Percentiles rank a stretch among this genome's conserved stretches.
These are phyloP conservation scores for Phialophora chinensis DNA, from an alignment of 2,329 filamentous ascomycete genomes.

Conservation along the genomic window DNA sequence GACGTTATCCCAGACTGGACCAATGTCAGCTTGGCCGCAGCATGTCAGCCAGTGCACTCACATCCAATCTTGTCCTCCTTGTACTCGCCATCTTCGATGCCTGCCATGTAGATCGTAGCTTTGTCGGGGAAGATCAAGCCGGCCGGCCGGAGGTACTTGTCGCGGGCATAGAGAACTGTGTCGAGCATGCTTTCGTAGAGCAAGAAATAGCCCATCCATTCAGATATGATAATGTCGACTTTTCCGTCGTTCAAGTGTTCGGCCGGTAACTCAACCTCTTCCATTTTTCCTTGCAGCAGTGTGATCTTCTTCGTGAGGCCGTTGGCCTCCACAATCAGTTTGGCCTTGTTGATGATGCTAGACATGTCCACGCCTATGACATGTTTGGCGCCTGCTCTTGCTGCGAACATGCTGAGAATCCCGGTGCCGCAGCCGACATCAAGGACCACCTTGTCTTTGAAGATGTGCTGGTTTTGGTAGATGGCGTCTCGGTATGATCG, in stretches of 20 bases:
- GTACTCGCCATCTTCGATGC: constrained; percentile 98
- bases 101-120: constrained; percentile 94
- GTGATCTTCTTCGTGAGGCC: constrained; percentile 96
- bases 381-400: constrained; percentile 94
- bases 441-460: constrained; percentile 91
- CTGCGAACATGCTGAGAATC: constrained; percentile 99
- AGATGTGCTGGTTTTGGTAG: constrained; percentile 92
- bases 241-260: constrained; percentile 62
- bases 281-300: constrained; percentile 98
- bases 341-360: constrained; percentile 98
- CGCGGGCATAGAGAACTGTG: constrained; percentile 94
- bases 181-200: constrained; percentile 99
- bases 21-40: constrained; percentile 18
- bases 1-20: constrained; percentile 95
- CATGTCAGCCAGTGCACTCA: constrained; percentile 57
- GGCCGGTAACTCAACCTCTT: constrained; percentile 92
- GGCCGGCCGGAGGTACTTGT: constrained; percentile 84
- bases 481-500: constrained; percentile 97
- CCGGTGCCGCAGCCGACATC: constrained; percentile 97
- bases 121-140: constrained; percentile 98
- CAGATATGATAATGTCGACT: constrained; percentile 99
- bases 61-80: constrained; percentile 99
- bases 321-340: constrained; percentile 90
- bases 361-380: constrained; percentile 99
- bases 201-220: constrained; percentile 99